Percentiles rank a stretch among this genome's conserved stretches.
These are phyloP conservation scores for Phaseolus lunatus DNA, from an alignment of 306 rosid species.

Conservation along the genomic window DNA sequence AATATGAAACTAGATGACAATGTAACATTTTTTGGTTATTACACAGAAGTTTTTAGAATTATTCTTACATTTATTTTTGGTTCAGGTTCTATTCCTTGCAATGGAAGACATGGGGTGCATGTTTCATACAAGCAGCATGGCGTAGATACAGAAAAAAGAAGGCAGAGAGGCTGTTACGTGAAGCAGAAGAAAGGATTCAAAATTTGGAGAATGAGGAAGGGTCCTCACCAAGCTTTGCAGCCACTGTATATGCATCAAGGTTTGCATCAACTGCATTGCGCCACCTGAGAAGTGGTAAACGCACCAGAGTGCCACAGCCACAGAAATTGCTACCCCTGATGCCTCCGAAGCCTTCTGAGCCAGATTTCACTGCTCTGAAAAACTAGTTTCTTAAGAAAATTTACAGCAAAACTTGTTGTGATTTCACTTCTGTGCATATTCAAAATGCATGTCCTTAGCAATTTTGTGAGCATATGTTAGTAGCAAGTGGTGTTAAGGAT, in stretches of 20 bases:
- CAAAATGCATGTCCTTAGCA: not conserved
- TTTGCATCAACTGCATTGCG: conserved; percentile 49
- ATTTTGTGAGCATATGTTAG: not conserved
- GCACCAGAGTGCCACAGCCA: conserved; percentile 30
- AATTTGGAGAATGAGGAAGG: conserved; percentile 40
- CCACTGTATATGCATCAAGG: conserved; percentile 45
- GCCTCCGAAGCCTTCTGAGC: conserved; percentile 70
- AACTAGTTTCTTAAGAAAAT: not conserved
- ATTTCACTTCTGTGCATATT: not conserved
- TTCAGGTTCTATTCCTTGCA: conserved; percentile 61
- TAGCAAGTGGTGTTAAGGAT: conserved; percentile 5
- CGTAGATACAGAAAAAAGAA: conserved; percentile 58
- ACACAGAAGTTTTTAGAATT: not conserved
- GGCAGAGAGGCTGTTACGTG: conserved; percentile 52
- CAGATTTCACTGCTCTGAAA: conserved; percentile 56
- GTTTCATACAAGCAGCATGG: conserved; percentile 84
- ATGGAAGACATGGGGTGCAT: conserved; percentile 83
- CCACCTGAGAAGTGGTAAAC: conserved; percentile 32
- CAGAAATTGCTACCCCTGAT: conserved; percentile 39
- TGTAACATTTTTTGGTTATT: not conserved
- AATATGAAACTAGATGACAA: not conserved
- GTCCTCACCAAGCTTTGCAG: conserved; percentile 47
- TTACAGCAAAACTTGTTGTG: not conserved
- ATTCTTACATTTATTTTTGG: not conserved
- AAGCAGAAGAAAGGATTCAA: conserved; percentile 49